phyloP scores from a whole-genome alignment of 306 rosid genomes.

The Malus asiatica region DNA sequence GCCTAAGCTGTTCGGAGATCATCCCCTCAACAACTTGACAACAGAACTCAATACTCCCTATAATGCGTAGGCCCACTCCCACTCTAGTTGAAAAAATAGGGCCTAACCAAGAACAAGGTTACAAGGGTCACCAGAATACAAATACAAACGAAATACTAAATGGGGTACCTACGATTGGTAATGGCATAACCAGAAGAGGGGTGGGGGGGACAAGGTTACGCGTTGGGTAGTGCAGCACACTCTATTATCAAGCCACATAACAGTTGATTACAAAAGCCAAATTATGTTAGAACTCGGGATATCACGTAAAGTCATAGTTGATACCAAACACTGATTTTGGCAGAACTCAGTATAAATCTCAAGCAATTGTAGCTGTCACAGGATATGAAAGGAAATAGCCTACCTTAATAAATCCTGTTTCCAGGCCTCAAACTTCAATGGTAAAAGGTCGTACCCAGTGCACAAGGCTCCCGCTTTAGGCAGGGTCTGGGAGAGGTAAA shows the following conservation, averaged over 20 bases:
- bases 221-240: background rate
- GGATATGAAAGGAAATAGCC: background rate
- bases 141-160: background rate
- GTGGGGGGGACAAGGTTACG: background rate
- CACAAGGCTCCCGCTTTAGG: no score
- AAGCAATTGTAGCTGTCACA: background rate
- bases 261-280: background rate
- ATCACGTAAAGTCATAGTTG: background rate
- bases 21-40: background rate
- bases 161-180: background rate
- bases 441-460: no score
- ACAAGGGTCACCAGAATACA: background rate
- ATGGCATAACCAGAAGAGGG: background rate
- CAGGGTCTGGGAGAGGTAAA: no score
- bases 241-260: background rate
- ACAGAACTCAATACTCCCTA: background rate
- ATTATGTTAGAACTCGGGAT: background rate
- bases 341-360: background rate
- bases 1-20: slow-evolving; percentile 7
- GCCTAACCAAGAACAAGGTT: background rate
- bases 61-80: background rate
- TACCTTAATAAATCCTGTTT: background rate
- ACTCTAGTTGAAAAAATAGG: background rate
- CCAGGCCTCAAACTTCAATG: background rate
- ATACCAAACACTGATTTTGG: background rate